phyloP scores from a whole-genome alignment of 2,329 filamentous ascomycete species.

The Venturia aucupariae region DNA sequence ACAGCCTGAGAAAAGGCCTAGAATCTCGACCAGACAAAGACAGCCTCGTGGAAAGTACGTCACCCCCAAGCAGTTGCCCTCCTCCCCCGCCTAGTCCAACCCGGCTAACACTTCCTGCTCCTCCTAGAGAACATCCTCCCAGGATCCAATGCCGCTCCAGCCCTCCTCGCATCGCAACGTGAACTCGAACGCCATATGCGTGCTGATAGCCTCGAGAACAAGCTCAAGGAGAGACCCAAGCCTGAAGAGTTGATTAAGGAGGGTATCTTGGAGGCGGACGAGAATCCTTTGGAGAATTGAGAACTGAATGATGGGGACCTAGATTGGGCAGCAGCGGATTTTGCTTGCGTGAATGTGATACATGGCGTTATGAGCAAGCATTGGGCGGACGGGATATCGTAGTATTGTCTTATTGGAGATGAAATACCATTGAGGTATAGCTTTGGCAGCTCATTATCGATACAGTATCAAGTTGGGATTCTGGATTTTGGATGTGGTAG shows the following conservation, averaged over 20 bases:
- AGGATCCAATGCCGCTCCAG: slow-evolving; percentile 65
- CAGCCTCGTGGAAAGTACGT: slow-evolving; percentile 68
- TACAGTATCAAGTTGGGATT: neutral
- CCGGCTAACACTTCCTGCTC: neutral
- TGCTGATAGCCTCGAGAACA: slow-evolving; percentile 77
- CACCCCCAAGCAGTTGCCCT: slow-evolving; percentile 12
- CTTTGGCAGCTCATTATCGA: neutral
- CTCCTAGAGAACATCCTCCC: slow-evolving; percentile 77
- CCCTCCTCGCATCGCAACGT: slow-evolving; percentile 68
- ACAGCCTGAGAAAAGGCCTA: slow-evolving; percentile 25
- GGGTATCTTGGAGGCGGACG: slow-evolving; percentile 55
- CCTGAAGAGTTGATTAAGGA: slow-evolving; percentile 69
- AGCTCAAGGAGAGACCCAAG: slow-evolving; percentile 66
- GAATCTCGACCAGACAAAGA: slow-evolving; percentile 58
- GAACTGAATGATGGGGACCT: neutral
- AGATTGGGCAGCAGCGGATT: no score
- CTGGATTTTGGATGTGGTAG: no score
- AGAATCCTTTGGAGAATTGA: slow-evolving; percentile 15
- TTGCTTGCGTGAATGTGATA: neutral
- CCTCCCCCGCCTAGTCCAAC: neutral
- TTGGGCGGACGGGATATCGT: neutral
- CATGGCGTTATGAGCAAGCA: neutral
- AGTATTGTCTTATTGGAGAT: neutral
- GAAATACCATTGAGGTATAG: neutral
- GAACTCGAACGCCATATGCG: slow-evolving; percentile 86